Evolutionary conservation across 768 basidiomycete genomes (phyloP), one percentile per base, ranked within the genome.

Genomic region (Tulasnella sp.): DNA sequence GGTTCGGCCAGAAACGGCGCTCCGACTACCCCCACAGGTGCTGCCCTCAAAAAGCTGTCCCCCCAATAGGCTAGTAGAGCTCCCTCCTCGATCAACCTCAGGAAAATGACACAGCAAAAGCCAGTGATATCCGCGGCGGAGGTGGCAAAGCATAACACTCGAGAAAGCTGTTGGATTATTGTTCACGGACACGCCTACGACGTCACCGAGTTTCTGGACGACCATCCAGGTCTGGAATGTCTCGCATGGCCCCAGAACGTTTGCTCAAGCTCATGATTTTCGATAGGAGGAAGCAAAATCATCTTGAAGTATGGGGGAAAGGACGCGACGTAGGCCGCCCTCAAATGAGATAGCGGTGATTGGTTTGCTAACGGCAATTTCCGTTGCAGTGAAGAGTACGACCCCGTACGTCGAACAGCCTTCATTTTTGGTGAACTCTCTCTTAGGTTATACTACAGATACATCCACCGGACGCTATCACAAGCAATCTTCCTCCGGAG

Each of bases 271-370:
- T 16, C 60, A 64, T 79, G 50, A 16, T 20, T 8, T 0, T 12
- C 34, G 37, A 31, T 41, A 90, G 94, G 96, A 46, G 96, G 96
- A 11, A 92, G 91, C 84, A 93, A 90, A 84, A 94, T 96, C 83
- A 93, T 97, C 74, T 85, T 97, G 78, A 94, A 94, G 85, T 95
- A 96, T 83, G 95, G 94, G 2, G 96, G 96, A 37, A 93, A 92
- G 84, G 96, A 96, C 84, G 95, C 95, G 44, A 97, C 93, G 92
- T 94, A 85, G 54, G 93, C 85, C 60, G 50, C 75, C 54, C 44
- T 40, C 40, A n/a, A 81, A 41, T 72, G 40, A 74, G 28, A 50
- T 72, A 69, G 64, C 64, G 64, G 64, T 37, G 31, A 69, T 69
- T 69, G 64, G 31, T 69, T 24, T 44, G 31, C 64, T 72, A 18